Evolutionary conservation across 352 stramenopile genomes (phyloP), one percentile per base, ranked within the genome.

Genomic region (Globisporangium mamillatum): DNA sequence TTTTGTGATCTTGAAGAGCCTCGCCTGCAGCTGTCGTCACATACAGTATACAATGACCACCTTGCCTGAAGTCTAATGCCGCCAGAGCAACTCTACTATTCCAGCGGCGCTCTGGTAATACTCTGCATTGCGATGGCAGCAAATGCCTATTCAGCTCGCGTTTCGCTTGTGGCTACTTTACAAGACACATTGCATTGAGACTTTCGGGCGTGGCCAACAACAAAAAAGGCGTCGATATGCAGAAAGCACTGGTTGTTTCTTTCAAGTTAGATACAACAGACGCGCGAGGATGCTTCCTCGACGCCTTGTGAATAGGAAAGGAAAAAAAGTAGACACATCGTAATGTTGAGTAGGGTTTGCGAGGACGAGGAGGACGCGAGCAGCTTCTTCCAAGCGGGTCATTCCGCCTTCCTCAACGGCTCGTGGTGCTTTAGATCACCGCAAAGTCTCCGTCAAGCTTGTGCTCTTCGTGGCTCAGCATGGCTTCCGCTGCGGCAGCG

Each of bases 401-500:
- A 8, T 18, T 24, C 24, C 14, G 6, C 36, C 14, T 56, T 29
- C 4, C 36, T 22, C 18, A 5, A 5, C 27, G 3, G 14, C 14
- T 25, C 27, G n/a, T 14, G 16, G 3, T 22, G 5, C 27, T 7
- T 27, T 46, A 65, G 60, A 65, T 65, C 36, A 65, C 44, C 20
- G 60, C 60, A 50, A 57, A 55, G 32, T 58, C 60, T 32, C 60
- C 44, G n/a, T 65, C 60, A 2, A 65, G 60, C 44, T 65, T 65
- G 60, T 65, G 60, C 25, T 57, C 60, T 56, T 65, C 60, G 60
- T 52, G 44, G 18, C 25, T 54, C 24, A 65, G 60, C 60, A 65
- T 65, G 36, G 44, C 60, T 54, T 65, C 59, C 8, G 56, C 56
- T 1, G 56, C 57, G 10, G 57, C 57, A 32, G 56, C 56, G 29